These are phyloP conservation scores for Talaromyces sp. DNA, from an alignment of 2,329 filamentous ascomycete genomes.

Conservation along the genomic window DNA sequence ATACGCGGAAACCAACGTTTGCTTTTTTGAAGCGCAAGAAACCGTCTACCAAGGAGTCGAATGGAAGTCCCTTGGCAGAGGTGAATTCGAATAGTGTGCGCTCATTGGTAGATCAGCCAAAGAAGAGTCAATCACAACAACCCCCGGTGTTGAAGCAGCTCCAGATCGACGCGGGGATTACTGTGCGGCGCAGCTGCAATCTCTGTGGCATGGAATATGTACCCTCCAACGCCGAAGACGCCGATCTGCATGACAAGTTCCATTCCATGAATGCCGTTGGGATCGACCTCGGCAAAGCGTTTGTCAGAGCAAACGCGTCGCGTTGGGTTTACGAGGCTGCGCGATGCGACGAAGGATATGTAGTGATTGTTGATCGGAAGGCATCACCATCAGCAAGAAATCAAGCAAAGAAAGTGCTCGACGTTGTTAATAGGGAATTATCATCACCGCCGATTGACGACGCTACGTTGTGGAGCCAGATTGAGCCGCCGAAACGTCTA, in stretches of 20 bases:
- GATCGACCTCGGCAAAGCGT: conserved; percentile 56
- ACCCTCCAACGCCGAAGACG: conserved; percentile 57
- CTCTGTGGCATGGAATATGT: conserved; percentile 64
- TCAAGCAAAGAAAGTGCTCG: conserved; percentile 53
- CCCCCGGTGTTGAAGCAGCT: conserved; percentile 50
- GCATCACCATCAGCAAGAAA: conserved; percentile 49
- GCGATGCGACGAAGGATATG: conserved; percentile 47
- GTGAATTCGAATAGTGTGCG: conserved; percentile 42
- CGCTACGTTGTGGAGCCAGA: conserved; percentile 52
- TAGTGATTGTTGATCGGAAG: conserved; percentile 55
- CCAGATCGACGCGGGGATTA: conserved; percentile 55
- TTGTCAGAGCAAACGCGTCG: conserved; percentile 49
- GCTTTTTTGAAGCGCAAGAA: conserved; percentile 47
- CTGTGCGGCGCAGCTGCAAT: conserved; percentile 53
- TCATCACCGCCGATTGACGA: conserved; percentile 57
- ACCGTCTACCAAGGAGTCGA: conserved; percentile 26
- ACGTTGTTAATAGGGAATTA: conserved; percentile 59
- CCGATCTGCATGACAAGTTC: conserved; percentile 59
- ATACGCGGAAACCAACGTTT: conserved; percentile 47
- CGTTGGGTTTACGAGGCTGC: conserved; percentile 50
- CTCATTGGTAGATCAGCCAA: conserved; percentile 34
- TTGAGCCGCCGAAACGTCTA: conserved; percentile 36
- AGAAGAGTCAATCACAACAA: conserved; percentile 25
- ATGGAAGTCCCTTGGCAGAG: conserved; percentile 40
- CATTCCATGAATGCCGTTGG: conserved; percentile 59